A percentile compares a stretch with the other conserved stretches of the same genome.
These are phyloP conservation scores for Candida michaelii DNA, from an alignment of 805 yeast species.

Conservation along the genomic window DNA sequence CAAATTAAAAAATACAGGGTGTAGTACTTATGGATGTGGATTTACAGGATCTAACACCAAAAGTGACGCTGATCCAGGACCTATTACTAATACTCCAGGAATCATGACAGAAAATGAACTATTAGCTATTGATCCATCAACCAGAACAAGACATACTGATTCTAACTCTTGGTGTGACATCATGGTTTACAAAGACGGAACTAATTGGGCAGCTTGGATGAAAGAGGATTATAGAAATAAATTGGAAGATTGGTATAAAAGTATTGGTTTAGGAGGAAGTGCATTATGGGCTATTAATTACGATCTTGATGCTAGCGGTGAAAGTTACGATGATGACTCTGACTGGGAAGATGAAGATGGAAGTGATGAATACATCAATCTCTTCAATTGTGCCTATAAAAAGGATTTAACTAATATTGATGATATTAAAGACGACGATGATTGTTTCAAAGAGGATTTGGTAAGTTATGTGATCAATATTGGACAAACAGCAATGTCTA, in stretches of 20 bases:
- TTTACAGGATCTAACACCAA: slow-evolving; percentile 13
- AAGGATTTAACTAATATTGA: background rate
- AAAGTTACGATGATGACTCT: background rate
- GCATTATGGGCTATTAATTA: slow-evolving; percentile 19
- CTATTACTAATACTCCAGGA: slow-evolving; percentile 14
- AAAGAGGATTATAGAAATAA: slow-evolving; percentile 12
- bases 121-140: slow-evolving; percentile 10
- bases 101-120: slow-evolving; percentile 18
- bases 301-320: slow-evolving; percentile 1
- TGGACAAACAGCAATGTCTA: background rate
- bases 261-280: slow-evolving; percentile 19
- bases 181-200: slow-evolving; percentile 15
- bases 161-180: slow-evolving; percentile 17
- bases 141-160: slow-evolving; percentile 14
- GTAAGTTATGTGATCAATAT: background rate
- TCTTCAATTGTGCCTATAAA: background rate
- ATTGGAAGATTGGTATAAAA: slow-evolving; percentile 13
- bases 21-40: slow-evolving; percentile 16
- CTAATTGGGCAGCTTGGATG: slow-evolving; percentile 19
- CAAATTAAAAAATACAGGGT: slow-evolving; percentile 7
- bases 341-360: slow-evolving; percentile 1
- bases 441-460: slow-evolving; percentile 1
- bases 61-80: slow-evolving; percentile 14
- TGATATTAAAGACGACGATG: background rate
- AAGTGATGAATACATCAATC: background rate